A percentile compares a stretch with the other conserved stretches of the same genome.
Evolutionary conservation across 2,329 filamentous ascomycete species (phyloP).

Genomic region (Penicillium sp.): DNA sequence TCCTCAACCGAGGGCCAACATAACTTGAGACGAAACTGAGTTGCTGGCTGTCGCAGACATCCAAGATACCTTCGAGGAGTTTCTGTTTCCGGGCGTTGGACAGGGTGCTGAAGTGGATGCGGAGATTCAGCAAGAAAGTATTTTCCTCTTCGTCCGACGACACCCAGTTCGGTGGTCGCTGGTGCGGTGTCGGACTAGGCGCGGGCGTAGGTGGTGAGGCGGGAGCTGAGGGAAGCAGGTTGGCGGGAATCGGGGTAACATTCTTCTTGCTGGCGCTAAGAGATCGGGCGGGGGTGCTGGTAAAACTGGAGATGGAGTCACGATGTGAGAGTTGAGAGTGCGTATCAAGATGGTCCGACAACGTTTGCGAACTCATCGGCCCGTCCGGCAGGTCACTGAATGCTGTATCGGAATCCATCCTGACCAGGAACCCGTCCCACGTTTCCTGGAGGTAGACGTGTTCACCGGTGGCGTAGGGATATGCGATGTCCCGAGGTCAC

Average conservation of each 20-base stretch:
- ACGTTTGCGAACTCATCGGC: constrained; percentile 14
- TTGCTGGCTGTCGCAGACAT: constrained; percentile 91
- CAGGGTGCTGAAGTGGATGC: constrained; percentile 75
- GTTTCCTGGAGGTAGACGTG: neutral
- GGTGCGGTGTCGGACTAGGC: constrained; percentile 63
- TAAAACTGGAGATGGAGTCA: constrained; percentile 18
- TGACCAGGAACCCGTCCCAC: constrained; percentile 2
- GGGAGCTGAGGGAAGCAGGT: constrained; percentile 62
- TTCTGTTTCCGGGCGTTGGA: constrained; percentile 73
- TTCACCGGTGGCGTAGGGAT: neutral
- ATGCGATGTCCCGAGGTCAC: neutral
- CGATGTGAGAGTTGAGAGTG: constrained; percentile 33
- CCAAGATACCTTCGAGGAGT: constrained; percentile 82
- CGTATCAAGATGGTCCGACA: constrained; percentile 26
- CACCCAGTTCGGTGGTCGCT: constrained; percentile 54
- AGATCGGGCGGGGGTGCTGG: constrained; percentile 18
- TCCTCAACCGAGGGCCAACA: constrained; percentile 89
- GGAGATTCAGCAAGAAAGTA: constrained; percentile 73
- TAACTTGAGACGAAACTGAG: constrained; percentile 95
- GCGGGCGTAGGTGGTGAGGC: constrained; percentile 67
- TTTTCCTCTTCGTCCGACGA: constrained; percentile 66
- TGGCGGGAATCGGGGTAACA: constrained; percentile 54
- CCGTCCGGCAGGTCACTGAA: constrained; percentile 19
- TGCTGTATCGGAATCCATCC: constrained; percentile 22
- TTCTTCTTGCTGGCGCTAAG: constrained; percentile 37